Evolutionary conservation across 106 monocot species (phyloP), one percentile per base, ranked within the genome.

Genomic region (Cymbidium sinense): DNA sequence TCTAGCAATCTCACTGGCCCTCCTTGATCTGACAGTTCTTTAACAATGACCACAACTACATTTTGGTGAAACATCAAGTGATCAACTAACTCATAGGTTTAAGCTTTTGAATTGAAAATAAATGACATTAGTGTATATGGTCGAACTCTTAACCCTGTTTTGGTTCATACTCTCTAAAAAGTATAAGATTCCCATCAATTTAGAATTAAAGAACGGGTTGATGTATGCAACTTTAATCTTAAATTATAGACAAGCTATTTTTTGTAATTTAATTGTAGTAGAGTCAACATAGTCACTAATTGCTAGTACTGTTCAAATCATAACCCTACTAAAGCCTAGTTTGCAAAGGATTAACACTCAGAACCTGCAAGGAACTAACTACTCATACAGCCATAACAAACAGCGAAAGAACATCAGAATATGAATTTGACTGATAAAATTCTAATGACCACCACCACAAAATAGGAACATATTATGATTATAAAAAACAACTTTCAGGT

Each of bases 401-500:
- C 30, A 71, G 19, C 5, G 39, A 71, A 13, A 28, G 20, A 67
- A 37, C 71, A 71, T 71, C 20, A 79, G 34, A 36, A 65, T 71
- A 79, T 72, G 50, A 79, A 81, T 75, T 75, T 64, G 75, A 75
- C 65, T 50, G 33, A 58, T 69, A 50, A 76, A 76, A 75, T 75
- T 81, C 30, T 21, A 81, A 30, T 65, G 34, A 62, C 54, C 72
- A 29, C 47, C 23, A 12, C 44, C 25, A 69, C 18, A 17, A 73
- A 41, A 80, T 5, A 80, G 7, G 74, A 74, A 8, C 21, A 31
- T 27, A 27, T 64, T 64, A 37, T n/a, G 4, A 41, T 65, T 75
- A 75, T 8, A 77, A 37, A 62, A 64, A 64, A 64, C 27, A 70
- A 34, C 23, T 69, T 79, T 90, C 87, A 90, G 78, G 83, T 43